phyloP scores from a whole-genome alignment of 2,329 filamentous ascomycete genomes.

The Gyromitra esculenta region DNA sequence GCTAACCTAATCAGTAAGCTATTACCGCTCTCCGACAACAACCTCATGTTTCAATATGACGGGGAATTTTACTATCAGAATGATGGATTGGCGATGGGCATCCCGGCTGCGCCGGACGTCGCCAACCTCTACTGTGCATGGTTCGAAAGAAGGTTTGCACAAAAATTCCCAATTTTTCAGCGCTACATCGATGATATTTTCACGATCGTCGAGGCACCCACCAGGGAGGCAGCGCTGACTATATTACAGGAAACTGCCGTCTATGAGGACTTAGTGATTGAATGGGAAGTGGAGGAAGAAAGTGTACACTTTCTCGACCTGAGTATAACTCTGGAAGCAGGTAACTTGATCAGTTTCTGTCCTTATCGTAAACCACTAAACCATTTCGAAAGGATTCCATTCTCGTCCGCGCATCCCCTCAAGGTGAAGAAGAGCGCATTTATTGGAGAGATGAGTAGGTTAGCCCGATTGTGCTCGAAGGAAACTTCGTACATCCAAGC shows the following conservation, averaged over 20 bases:
- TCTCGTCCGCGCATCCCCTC: background rate
- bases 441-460: background rate
- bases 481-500: background rate
- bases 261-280: background rate
- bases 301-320: slow-evolving; percentile 8
- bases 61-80: background rate
- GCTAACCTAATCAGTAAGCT: background rate
- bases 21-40: background rate
- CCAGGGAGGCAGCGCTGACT: background rate
- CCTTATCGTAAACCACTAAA: slow-evolving; percentile 18
- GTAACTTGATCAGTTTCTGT: background rate
- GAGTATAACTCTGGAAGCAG: background rate
- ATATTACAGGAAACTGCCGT: background rate
- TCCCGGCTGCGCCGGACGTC: slow-evolving; percentile 4
- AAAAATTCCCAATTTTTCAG: accelerated
- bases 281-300: slow-evolving; percentile 13
- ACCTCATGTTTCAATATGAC: background rate
- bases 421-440: background rate
- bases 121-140: background rate
- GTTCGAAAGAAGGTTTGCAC: background rate
- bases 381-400: slow-evolving; percentile 2
- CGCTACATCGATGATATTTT: slow-evolving; percentile 9
- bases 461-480: background rate
- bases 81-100: background rate
- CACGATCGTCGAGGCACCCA: background rate